These are phyloP conservation scores for Gynostemma pentaphyllum DNA, from an alignment of 306 rosid genomes.

Conservation along the genomic window DNA sequence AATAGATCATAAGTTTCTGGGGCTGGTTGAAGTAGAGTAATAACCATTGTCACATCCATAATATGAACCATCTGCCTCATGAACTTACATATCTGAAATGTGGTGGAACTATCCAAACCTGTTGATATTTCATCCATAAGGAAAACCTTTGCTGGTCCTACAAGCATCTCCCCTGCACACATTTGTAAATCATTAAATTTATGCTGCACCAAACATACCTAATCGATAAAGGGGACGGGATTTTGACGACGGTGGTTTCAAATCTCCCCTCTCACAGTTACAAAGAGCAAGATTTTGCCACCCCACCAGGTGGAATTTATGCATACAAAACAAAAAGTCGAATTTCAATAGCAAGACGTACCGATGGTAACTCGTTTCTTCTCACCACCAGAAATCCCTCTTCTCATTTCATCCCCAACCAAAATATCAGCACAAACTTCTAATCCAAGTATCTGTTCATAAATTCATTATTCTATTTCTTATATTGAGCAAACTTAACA, in stretches of 20 bases:
- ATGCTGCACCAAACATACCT: too few relatives aligned
- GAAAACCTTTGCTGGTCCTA: constrained; percentile 71
- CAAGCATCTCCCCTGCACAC: constrained; percentile 74
- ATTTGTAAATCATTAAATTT: too few relatives aligned
- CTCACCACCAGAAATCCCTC: constrained; percentile 92
- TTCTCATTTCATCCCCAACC: constrained; percentile 64
- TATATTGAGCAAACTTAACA: neutral
- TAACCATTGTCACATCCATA: constrained; percentile 55
- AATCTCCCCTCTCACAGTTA: too few relatives aligned
- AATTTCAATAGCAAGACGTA: too few relatives aligned
- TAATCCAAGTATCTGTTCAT: constrained; percentile 62
- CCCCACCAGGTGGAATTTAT: too few relatives aligned
- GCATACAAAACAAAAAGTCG: too few relatives aligned
- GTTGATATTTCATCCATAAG: constrained; percentile 92
- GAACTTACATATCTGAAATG: constrained; percentile 70
- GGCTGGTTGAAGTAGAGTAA: constrained; percentile 50
- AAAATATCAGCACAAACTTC: constrained; percentile 71
- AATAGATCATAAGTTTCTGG: constrained; percentile 58
- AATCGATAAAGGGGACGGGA: too few relatives aligned
- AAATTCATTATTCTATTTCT: neutral
- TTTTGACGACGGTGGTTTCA: too few relatives aligned
- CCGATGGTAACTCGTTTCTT: constrained; percentile 74
- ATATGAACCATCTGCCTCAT: constrained; percentile 85
- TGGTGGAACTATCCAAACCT: constrained; percentile 84
- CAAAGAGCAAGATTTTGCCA: too few relatives aligned